A percentile compares a stretch with the other conserved stretches of the same genome.
These are phyloP conservation scores for Catunica adiposa DNA, from an alignment of 2,329 filamentous ascomycete species.

Conservation along the genomic window DNA sequence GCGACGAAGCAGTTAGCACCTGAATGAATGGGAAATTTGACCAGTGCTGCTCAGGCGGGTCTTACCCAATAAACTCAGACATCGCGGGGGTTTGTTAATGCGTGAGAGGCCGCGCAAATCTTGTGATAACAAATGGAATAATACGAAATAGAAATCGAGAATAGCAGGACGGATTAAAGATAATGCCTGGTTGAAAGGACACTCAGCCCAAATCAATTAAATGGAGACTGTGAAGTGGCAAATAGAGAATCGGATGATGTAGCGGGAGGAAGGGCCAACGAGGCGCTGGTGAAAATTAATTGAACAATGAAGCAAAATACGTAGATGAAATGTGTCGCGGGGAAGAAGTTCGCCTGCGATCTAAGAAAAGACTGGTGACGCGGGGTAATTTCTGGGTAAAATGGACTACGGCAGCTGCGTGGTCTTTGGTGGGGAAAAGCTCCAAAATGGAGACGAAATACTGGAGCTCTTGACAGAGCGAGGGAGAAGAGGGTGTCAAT, in stretches of 20 bases:
- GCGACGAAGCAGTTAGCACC: constrained; percentile 21
- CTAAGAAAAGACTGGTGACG: constrained; percentile 8
- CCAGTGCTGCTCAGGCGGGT: constrained; percentile 16
- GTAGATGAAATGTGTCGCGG: neutral
- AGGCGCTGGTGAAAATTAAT: neutral
- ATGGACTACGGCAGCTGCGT: neutral
- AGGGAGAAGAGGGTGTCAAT: neutral
- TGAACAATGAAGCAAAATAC: constrained; percentile 1
- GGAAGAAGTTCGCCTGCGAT: neutral
- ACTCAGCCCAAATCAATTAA: constrained; percentile 15
- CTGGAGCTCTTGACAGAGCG: neutral
- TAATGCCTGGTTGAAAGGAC: neutral
- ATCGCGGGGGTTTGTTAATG: constrained; percentile 28
- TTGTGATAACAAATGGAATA: constrained; percentile 16
- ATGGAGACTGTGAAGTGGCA: constrained; percentile 7
- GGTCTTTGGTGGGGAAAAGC: neutral
- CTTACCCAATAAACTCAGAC: constrained; percentile 46
- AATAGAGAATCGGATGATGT: constrained; percentile 3
- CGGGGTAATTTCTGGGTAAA: constrained; percentile 11
- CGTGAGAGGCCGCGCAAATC: constrained; percentile 26
- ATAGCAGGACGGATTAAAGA: neutral
- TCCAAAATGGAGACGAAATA: neutral
- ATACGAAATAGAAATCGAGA: constrained; percentile 14
- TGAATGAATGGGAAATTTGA: constrained; percentile 17
- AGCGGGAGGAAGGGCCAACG: neutral